Conservation (phyloP, 73 alveolate genomes). For the Tetrahymena thermophila region DNA sequence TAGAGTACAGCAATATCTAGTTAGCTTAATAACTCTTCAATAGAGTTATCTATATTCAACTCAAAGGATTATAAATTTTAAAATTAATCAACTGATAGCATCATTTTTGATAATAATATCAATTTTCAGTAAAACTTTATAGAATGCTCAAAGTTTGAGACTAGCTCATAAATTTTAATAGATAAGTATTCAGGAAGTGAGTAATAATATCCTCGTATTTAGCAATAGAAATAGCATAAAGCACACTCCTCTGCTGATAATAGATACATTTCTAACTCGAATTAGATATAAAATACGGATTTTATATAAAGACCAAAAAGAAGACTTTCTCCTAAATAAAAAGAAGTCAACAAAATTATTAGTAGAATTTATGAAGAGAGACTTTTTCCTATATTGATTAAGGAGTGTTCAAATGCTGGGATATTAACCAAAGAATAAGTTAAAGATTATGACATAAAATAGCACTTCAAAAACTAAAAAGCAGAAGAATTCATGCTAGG, state of each 20-base stretch:
- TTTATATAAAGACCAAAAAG: neutral
- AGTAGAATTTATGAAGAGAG: neutral
- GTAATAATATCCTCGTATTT: neutral
- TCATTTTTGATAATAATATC: neutral
- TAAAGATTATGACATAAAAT: neutral
- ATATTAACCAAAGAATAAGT: neutral
- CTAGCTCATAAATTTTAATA: neutral
- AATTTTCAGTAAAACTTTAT: neutral
- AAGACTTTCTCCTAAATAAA: neutral
- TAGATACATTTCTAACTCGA: neutral
- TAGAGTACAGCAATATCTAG: neutral
- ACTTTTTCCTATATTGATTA: neutral
- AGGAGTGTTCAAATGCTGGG: neutral
- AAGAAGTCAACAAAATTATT: neutral
- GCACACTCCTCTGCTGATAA: neutral
- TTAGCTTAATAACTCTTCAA: neutral
- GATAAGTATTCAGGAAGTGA: neutral
- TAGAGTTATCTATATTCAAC: neutral
- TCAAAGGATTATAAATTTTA: neutral
- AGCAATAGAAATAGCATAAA: neutral
- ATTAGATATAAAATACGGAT: neutral
- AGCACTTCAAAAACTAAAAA: neutral
- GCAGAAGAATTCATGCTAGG: neutral
- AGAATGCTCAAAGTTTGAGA: neutral
- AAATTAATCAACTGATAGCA: neutral